phyloP scores from a whole-genome alignment of 1,284 basidiomycete genomes.

The Thecaphora thlaspeos region DNA sequence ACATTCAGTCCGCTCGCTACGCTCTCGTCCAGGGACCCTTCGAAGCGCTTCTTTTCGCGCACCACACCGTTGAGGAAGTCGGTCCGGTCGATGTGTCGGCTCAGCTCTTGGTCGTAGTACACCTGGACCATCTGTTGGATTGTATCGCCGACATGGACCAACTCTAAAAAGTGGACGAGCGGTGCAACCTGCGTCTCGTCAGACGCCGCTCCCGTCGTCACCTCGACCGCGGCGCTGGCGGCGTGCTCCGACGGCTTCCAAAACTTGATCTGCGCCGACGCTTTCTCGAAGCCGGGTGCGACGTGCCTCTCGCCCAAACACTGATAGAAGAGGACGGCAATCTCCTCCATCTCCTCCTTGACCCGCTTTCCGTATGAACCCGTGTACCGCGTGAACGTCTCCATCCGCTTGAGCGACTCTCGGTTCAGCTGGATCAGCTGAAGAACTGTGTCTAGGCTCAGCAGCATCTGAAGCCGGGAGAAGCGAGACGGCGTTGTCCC shows the following conservation, averaged over 20 bases:
- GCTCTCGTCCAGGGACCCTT: slow-evolving; percentile 83
- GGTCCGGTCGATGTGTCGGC: slow-evolving; percentile 61
- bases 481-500: no score
- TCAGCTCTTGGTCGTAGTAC: slow-evolving; percentile 90
- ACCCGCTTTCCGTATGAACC: slow-evolving; percentile 64
- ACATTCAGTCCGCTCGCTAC: slow-evolving; percentile 91
- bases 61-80: slow-evolving; percentile 93
- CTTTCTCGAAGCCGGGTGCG: slow-evolving; percentile 78
- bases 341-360: slow-evolving; percentile 71
- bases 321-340: slow-evolving; percentile 80
- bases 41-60: slow-evolving; percentile 93
- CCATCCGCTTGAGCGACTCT: slow-evolving; percentile 84
- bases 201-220: slow-evolving; percentile 66
- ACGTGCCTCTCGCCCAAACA: slow-evolving; percentile 78
- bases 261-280: slow-evolving; percentile 56
- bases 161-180: slow-evolving; percentile 91
- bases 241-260: slow-evolving; percentile 28
- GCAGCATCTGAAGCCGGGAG: slow-evolving; percentile 63
- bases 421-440: slow-evolving; percentile 89
- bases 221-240: slow-evolving; percentile 9
- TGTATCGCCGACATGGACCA: slow-evolving; percentile 94
- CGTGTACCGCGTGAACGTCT: slow-evolving; percentile 83
- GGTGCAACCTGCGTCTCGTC: slow-evolving; percentile 79
- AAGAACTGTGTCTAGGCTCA: slow-evolving; percentile 85
- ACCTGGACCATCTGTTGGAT: slow-evolving; percentile 97